Evolutionary conservation across 768 basidiomycete species (phyloP), one percentile per base, ranked within the genome.

Genomic region (Lactarius deliciosus): DNA sequence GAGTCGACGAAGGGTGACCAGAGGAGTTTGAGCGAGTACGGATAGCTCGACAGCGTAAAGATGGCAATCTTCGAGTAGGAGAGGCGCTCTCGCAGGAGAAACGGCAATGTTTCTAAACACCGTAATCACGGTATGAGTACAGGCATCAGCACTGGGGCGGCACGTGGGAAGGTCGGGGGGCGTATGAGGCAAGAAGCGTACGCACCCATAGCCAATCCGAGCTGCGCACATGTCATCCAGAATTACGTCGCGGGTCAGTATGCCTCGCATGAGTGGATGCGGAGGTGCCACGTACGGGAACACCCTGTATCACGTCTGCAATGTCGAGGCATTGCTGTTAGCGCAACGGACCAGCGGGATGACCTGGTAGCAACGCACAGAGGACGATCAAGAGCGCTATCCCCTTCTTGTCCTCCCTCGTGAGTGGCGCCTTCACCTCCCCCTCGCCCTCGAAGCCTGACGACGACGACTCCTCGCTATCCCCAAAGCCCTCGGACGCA

Each of bases 1-100:
- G 96, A 90, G 74, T 99, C 97, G 63, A 99, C 94, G 69, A 99
- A 89, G 56, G 97, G 97, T 7, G 94, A 96, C 96, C 96, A 98
- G 69, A 98, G 77, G 70, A 99, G 79, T 79, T 99, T 99, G 73
- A 98, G 85, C 32, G 94, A 97, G 80, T 98, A 99, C 2, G 94
- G 94, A 78, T 96, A 96, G 73, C 89, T 90, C 50, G 91, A 89
- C 28, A 99, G 81, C 50, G 94, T 90, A 78, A 99, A 98, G 11
- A 96, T 86, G 68, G 91, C 96, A 63, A 99, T 85, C 78, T 98
- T 94, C 40, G 95, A 96, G 79, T 99, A 99, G 32, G 96, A 96
- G 67, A 99, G 77, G 77, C 96, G 91, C 73, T 97, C 89, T 77
- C 92, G 91, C 63, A 98, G 85, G 77, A 98, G 86, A 81, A 98